phyloP scores from a whole-genome alignment of 2,329 filamentous ascomycete species.

The Fusarium metavorans region DNA sequence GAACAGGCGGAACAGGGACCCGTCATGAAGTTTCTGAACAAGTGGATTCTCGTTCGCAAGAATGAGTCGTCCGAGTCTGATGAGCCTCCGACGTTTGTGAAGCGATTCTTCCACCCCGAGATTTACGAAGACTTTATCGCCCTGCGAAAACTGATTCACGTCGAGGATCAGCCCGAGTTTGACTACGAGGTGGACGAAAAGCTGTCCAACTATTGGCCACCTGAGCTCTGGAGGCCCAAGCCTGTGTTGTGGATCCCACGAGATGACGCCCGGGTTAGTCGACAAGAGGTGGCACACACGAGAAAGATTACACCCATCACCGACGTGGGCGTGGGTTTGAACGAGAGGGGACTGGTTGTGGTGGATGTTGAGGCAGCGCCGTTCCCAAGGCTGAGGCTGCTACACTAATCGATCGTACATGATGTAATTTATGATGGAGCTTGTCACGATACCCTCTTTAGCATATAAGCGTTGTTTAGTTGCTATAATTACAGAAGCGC shows the following conservation, averaged over 20 bases:
- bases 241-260: constrained; percentile 88
- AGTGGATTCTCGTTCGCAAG: constrained; percentile 43
- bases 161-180: constrained; percentile 56
- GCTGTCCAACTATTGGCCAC: constrained; percentile 77
- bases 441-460: constrained; percentile 44
- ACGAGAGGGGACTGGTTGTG: constrained; percentile 50
- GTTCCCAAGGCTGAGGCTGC: constrained; percentile 48
- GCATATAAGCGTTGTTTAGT: constrained; percentile 34
- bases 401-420: constrained; percentile 39
- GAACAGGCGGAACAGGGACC: constrained; percentile 44
- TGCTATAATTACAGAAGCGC: constrained; percentile 17
- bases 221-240: constrained; percentile 67
- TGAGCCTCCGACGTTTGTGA: constrained; percentile 63
- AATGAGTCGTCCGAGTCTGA: constrained; percentile 39
- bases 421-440: constrained; percentile 30
- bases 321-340: constrained; percentile 61
- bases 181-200: constrained; percentile 66
- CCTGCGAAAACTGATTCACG: constrained; percentile 77
- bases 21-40: constrained; percentile 44
- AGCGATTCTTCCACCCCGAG: constrained; percentile 82
- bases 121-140: constrained; percentile 78
- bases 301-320: constrained; percentile 80
- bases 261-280: constrained; percentile 79
- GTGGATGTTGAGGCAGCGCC: constrained; percentile 55
- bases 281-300: constrained; percentile 82